These are phyloP conservation scores for Jatropha multifida DNA, from an alignment of 441 rosid species.

Conservation along the genomic window DNA sequence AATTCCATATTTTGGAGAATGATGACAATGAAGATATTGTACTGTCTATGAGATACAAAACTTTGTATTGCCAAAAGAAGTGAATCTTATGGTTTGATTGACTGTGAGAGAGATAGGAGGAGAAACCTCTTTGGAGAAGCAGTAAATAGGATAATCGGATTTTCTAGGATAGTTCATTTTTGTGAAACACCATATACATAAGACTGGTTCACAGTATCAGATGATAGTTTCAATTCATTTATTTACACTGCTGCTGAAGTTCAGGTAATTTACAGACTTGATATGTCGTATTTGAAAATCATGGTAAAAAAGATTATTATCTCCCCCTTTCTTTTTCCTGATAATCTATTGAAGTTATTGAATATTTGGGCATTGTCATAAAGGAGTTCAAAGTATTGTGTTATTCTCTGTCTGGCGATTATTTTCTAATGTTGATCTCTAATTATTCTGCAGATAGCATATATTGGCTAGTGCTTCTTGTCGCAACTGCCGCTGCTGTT, in stretches of 20 bases:
- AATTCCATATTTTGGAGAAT: not conserved
- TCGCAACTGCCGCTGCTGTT: slow-evolving; percentile 86
- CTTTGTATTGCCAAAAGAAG: not conserved
- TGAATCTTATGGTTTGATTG: not conserved
- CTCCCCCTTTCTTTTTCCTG: not conserved
- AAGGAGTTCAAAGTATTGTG: not conserved
- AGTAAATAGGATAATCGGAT: not conserved
- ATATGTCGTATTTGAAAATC: not conserved
- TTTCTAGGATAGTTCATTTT: not conserved
- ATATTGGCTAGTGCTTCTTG: slow-evolving; percentile 87
- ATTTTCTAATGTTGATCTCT: not conserved
- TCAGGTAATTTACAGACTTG: not conserved
- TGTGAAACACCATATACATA: not conserved
- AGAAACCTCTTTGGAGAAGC: not conserved
- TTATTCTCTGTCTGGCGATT: not conserved
- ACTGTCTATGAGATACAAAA: not conserved
- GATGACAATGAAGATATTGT: not conserved
- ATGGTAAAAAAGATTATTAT: not conserved
- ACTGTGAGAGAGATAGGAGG: not conserved
- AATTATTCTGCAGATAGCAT: slow-evolving; percentile 48
- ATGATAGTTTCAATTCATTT: not conserved
- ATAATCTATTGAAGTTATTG: not conserved
- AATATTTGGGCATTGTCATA: not conserved
- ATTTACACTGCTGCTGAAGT: not conserved
- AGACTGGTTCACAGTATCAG: not conserved